phyloP scores from a whole-genome alignment of 805 yeast genomes.

The Lachancea dasiensis region DNA sequence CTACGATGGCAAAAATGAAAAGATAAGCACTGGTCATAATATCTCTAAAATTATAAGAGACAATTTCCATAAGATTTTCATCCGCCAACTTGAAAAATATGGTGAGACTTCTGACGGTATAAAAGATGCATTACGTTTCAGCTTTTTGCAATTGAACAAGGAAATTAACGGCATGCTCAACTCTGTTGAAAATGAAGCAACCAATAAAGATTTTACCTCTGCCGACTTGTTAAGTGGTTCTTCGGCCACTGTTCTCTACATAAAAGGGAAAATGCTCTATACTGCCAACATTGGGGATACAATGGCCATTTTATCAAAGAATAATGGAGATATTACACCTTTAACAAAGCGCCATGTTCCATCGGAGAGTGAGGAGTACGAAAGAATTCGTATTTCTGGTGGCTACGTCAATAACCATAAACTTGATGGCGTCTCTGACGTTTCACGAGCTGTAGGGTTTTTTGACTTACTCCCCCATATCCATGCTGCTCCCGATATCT shows the following conservation, averaged over 20 bases:
- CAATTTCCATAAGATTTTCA: conserved; percentile 62
- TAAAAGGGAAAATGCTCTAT: conserved; percentile 62
- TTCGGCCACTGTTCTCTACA: conserved; percentile 73
- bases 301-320: conserved; percentile 69
- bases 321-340: conserved; percentile 72
- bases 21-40: conserved; percentile 48
- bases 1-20: conserved; percentile 72
- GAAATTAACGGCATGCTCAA: conserved; percentile 56
- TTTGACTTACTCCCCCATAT: conserved; percentile 81
- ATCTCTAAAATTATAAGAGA: conserved; percentile 70
- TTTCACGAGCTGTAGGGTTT: conserved; percentile 90
- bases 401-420: conserved; percentile 86
- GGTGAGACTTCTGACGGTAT: conserved; percentile 42
- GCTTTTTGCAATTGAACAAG: conserved; percentile 73
- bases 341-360: conserved; percentile 82
- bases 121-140: conserved; percentile 71
- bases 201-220: conserved; percentile 48
- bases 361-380: conserved; percentile 67
- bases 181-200: conserved; percentile 47
- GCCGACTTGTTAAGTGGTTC: conserved; percentile 78
- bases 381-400: conserved; percentile 83
- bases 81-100: conserved; percentile 35
- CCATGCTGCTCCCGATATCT: conserved; percentile 79
- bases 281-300: conserved; percentile 91
- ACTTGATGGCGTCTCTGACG: conserved; percentile 73